Conservation (phyloP, 352 stramenopile genomes). For the Phytophthora chlamydospora region DNA sequence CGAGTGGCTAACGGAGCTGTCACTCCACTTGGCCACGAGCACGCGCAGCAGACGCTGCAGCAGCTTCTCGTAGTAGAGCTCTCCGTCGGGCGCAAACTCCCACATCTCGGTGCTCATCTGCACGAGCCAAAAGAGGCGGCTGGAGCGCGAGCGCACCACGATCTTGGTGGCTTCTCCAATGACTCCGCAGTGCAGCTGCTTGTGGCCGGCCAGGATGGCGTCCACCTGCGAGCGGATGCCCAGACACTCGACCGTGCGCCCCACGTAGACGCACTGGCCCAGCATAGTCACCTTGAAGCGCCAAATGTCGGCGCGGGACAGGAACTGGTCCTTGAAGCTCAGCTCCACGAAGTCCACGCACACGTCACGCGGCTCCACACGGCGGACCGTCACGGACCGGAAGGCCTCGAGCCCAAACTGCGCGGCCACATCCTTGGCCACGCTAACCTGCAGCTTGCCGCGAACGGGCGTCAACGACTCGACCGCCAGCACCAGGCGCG, state of each 20-base stretch:
- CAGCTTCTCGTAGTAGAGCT: conserved; percentile 94
- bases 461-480: conserved; percentile 64
- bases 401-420: conserved; percentile 80
- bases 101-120: conserved; percentile 97
- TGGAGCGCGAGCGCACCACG: conserved; percentile 94
- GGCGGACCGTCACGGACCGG: conserved; percentile 56
- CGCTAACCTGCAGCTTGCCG: conserved; percentile 79
- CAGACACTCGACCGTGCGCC: conserved; percentile 67
- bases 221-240: conserved; percentile 92
- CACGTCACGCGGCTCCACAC: conserved; percentile 62
- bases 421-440: conserved; percentile 74
- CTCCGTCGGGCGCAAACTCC: conserved; percentile 87
- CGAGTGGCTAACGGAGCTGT: conserved; percentile 87
- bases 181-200: conserved; percentile 89
- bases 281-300: conserved; percentile 85
- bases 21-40: conserved; percentile 87
- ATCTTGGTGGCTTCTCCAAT: conserved; percentile 97
- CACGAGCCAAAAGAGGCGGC: conserved; percentile 97
- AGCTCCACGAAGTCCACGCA: conserved; percentile 88
- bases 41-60: conserved; percentile 77
- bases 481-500: conserved; percentile 70
- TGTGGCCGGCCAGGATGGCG: conserved; percentile 79
- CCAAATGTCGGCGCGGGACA: conserved; percentile 91
- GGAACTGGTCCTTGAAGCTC: conserved; percentile 92
- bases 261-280: conserved; percentile 79